Base-by-base conservation (phyloP, 192 early-diverging fungal genomes). In the Umbelopsis vinacea region DNA sequence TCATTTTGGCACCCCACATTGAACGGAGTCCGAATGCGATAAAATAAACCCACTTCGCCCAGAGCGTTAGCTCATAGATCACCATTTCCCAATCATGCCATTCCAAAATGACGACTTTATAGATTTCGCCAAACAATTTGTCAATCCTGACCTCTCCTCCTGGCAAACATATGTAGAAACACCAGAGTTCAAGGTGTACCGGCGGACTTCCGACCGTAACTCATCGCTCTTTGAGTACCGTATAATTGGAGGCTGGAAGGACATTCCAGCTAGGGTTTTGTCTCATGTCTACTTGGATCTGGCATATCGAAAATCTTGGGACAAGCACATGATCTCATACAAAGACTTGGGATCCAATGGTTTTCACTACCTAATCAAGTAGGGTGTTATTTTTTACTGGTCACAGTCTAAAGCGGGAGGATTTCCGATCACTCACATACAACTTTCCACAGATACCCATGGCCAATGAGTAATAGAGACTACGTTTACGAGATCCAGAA, bases 271-370 rank as follows among this genome's bases (percentile, higher is more conserved):
- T 10, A 46, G 70, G 4, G 71, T 83, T 11, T 76, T 86, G 4
- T 79, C 81, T 15, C 81, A 80, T 37, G 85, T 86, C 47, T 86
- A 84, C 48, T 76, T 81, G 8, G 85, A 86, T 73, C 76, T 84
- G 9, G 79, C 81, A 52, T 84, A 83, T 71, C 83, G 85, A 48
- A 82, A 77, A 71, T 79, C 63, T 45, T 86, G 85, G 85, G 85
- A 86, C 68, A 81, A 80, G 68, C 83, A 86, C 67, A 86, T 86
- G 85, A 74, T 83, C 29, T 71, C 74, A 6, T 83, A 72, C 52
- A 72, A 74, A 23, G 48, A 52, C 4, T 67, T 85, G 11, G 81
- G 80, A 10, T 78, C 79, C 48, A 73, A 66, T 38, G 71, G 72
- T 43, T 81, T 82, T 55, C 76, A 76, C 45, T 84, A 81, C 71